Percentiles rank a stretch among this genome's conserved stretches.
These are phyloP conservation scores for Aspergillus sojae DNA, from an alignment of 2,329 filamentous ascomycete genomes.

Conservation along the genomic window DNA sequence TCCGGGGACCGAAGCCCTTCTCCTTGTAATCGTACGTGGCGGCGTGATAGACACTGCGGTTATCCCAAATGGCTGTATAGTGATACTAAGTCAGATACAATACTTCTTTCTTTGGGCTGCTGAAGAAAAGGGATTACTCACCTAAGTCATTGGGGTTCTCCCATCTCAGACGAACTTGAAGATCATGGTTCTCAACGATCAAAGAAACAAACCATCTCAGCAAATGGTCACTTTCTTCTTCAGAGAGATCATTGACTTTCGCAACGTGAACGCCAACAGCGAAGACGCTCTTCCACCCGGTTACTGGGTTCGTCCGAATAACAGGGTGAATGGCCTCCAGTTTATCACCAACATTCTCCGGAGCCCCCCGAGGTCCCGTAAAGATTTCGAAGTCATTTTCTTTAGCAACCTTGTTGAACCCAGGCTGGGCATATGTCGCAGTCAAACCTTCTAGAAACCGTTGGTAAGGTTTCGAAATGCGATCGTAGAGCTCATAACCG, in stretches of 20 bases:
- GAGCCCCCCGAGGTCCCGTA: conserved; percentile 49
- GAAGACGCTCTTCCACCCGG: conserved; percentile 43
- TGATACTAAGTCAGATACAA: not conserved
- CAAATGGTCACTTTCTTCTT: conserved; percentile 36
- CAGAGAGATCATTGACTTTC: conserved; percentile 36
- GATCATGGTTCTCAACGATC: conserved; percentile 45
- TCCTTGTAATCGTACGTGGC: conserved; percentile 58
- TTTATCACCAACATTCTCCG: conserved; percentile 58
- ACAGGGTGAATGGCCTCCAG: conserved; percentile 51
- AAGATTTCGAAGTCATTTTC: conserved; percentile 34
- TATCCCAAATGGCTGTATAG: conserved; percentile 59
- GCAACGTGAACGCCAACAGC: conserved; percentile 35
- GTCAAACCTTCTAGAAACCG: conserved; percentile 46
- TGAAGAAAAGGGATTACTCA: conserved; percentile 15
- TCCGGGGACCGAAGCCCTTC: conserved; percentile 50
- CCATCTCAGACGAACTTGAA: conserved; percentile 45
- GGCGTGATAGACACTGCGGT: conserved; percentile 58
- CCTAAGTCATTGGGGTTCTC: conserved; percentile 46
- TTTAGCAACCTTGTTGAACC: conserved; percentile 35
- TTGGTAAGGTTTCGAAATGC: conserved; percentile 42
- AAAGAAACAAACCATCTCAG: conserved; percentile 40
- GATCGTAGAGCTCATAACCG: conserved; percentile 47
- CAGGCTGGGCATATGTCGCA: conserved; percentile 35
- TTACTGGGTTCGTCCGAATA: conserved; percentile 57
- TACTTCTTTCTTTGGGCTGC: not conserved